Evolutionary conservation across 805 yeast genomes (phyloP), one percentile per base, ranked within the genome.

Genomic region (Saccharomycodes ludwigii): DNA sequence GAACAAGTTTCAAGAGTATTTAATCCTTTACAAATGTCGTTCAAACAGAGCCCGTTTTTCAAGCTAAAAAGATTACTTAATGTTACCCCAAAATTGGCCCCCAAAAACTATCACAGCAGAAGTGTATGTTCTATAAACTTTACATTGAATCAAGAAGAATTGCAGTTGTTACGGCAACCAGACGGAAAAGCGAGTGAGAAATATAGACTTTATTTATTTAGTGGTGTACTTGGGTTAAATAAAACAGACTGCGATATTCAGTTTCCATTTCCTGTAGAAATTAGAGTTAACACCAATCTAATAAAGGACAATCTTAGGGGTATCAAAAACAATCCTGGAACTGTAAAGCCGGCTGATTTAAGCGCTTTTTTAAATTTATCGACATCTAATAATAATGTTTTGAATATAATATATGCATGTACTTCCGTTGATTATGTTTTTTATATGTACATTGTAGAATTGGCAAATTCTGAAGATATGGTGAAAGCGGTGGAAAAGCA

Each of bases 311-410:
- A 71, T 37, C 68, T 75, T 2, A 70, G 75, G 34, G 96, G 96
- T 1, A 57, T 85, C 19, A 83, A 83, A 46, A 78, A 77, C 29
- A 70, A 66, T 36, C 68, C 69, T 0, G 95, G 94, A 0, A 76
- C 95, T 0, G 77, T 85, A 1, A 68, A 71, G 38, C 95, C 96
- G 0, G 85, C 83, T 0, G 80, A 86, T 50, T 42, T 88, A 25
- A 79, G 94, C 0, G 61, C 62, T 3, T 58, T 59, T 25, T 29
- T 69, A n/a, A 40, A 35, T 3, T 38, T 49, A 16, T 40, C 46
- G 1, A 39, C 50, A 12, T 56, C 55, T 7, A 40, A 40, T 4
- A 27, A 40, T 15, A 77, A 73, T 45, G 45, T 48, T 6, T 47
- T 78, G 21, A 69, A 67, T 35, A 47, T 76, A 18, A 62, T 66